phyloP scores from a whole-genome alignment of 768 basidiomycete genomes.

The Tulasnella sp. region DNA sequence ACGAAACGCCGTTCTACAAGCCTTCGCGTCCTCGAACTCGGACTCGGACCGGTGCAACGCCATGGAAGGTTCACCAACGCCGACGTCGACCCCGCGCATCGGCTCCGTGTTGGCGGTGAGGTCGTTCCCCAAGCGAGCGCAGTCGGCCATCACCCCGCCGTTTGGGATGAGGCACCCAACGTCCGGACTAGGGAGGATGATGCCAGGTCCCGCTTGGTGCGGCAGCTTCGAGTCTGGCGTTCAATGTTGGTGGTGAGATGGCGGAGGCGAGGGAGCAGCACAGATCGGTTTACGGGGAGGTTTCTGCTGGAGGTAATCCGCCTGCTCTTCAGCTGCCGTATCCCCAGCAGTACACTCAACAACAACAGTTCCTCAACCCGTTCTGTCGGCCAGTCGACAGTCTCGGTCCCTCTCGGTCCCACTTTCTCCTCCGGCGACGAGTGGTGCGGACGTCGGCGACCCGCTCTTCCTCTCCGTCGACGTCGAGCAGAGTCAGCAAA shows the following conservation, averaged over 20 bases:
- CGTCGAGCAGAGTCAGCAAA: background rate
- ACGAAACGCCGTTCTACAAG: constrained; percentile 12
- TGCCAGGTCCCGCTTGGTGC: background rate
- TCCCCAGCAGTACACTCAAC: background rate
- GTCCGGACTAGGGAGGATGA: background rate
- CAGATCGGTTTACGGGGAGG: background rate
- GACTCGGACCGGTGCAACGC: background rate
- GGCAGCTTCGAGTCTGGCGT: background rate
- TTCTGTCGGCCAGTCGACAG: background rate
- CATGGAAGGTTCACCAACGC: background rate
- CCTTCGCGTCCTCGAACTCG: constrained; percentile 9
- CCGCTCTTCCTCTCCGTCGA: background rate
- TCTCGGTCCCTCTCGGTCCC: background rate
- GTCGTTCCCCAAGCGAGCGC: background rate
- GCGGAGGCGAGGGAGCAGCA: background rate
- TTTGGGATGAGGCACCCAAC: background rate
- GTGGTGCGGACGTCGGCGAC: background rate
- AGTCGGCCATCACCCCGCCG: background rate
- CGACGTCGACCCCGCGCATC: background rate
- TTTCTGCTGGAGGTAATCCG: background rate
- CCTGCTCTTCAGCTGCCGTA: background rate
- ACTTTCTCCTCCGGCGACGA: too few species aligned
- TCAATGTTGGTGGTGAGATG: background rate
- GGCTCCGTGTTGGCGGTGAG: background rate
- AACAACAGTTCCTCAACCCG: background rate